phyloP scores from a whole-genome alignment of 2,329 filamentous ascomycete species.

The Diaporthe sp. region DNA sequence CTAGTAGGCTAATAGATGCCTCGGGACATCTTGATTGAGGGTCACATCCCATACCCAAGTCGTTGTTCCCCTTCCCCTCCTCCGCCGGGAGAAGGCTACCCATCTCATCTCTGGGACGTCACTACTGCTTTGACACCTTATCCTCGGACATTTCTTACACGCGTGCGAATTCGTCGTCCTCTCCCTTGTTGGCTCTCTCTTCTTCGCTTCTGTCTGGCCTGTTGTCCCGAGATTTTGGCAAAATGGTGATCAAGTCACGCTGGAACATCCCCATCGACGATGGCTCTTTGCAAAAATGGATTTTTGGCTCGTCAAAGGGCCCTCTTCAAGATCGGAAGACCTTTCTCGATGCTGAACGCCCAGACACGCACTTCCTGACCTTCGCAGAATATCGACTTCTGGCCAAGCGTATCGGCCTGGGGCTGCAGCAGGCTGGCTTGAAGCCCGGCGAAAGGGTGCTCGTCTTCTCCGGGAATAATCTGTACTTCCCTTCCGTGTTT shows the following conservation, averaged over 20 bases:
- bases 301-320: conserved; percentile 60
- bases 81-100: neutral
- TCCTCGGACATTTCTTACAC: neutral
- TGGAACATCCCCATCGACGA: conserved; percentile 56
- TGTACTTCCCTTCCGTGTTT: conserved; percentile 78
- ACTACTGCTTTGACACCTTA: conserved; percentile 1
- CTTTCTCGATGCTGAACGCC: conserved; percentile 73
- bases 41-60: conserved; percentile 3
- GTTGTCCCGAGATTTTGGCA: neutral
- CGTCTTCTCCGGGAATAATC: conserved; percentile 77
- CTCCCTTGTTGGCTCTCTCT: neutral
- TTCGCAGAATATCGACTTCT: conserved; percentile 73
- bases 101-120: conserved; percentile 7
- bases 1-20: conserved; percentile 16
- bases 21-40: conserved; percentile 20
- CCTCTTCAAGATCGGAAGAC: conserved; percentile 55
- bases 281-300: conserved; percentile 65
- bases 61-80: neutral
- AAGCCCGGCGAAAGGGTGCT: conserved; percentile 76
- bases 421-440: conserved; percentile 72
- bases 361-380: conserved; percentile 75
- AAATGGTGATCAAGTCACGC: conserved; percentile 60
- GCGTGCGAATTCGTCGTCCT: neutral
- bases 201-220: neutral
- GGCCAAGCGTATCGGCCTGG: conserved; percentile 77